A percentile compares a stretch with the other conserved stretches of the same genome.
phyloP scores from a whole-genome alignment of 805 yeast genomes.

The Suhomyces tanzawaensis region DNA sequence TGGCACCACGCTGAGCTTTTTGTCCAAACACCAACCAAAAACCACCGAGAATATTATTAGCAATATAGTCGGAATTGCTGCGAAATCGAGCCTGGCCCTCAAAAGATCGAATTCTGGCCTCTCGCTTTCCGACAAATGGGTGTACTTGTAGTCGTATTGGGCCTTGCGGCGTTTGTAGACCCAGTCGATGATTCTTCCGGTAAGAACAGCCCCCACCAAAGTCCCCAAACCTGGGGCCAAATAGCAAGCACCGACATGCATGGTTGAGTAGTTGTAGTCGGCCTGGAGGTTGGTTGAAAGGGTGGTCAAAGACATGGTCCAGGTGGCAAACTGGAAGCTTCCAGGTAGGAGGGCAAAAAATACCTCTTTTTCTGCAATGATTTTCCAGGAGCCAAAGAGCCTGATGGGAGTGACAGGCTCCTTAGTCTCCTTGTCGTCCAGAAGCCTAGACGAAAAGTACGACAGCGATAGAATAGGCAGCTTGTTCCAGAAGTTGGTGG shows the following conservation, averaged over 20 bases:
- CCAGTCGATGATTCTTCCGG: constrained; percentile 58
- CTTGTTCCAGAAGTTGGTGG: constrained; percentile 39
- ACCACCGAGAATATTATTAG: constrained; percentile 43
- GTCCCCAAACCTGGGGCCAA: constrained; percentile 74
- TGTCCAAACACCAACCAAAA: constrained; percentile 73
- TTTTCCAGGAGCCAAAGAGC: constrained; percentile 34
- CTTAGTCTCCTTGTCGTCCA: constrained; percentile 1
- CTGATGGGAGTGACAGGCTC: constrained; percentile 4
- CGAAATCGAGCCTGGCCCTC: constrained; percentile 50
- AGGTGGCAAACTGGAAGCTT: constrained; percentile 62
- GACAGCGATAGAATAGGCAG: constrained; percentile 41
- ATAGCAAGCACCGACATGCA: constrained; percentile 67
- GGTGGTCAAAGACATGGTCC: constrained; percentile 70
- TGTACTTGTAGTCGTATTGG: constrained; percentile 27
- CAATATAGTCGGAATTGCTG: constrained; percentile 39
- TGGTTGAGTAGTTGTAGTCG: constrained; percentile 49
- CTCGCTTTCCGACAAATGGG: constrained; percentile 15
- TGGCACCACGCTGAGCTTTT: constrained; percentile 46
- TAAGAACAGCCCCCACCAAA: constrained; percentile 53
- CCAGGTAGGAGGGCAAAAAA: constrained; percentile 51
- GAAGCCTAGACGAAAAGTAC: background rate
- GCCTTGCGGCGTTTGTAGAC: constrained; percentile 36
- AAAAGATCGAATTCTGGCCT: constrained; percentile 49
- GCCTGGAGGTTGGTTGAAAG: constrained; percentile 53
- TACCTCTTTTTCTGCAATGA: constrained; percentile 45